Evolutionary conservation across 2,329 filamentous ascomycete genomes (phyloP).

Genomic region (Trichoderma hamatum): DNA sequence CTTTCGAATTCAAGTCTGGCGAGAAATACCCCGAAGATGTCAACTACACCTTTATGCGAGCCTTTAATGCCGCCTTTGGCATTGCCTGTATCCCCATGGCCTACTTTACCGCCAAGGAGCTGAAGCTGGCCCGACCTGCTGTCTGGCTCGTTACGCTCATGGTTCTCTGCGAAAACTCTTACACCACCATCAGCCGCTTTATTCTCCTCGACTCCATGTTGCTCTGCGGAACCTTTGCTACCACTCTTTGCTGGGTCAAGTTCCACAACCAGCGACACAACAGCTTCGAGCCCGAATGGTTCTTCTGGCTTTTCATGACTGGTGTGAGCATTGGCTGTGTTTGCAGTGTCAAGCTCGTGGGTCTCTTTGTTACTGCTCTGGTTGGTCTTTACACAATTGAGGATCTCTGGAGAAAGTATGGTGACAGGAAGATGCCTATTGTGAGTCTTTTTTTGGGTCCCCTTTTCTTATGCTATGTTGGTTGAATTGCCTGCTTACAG

Average conservation of each 20-base stretch:
- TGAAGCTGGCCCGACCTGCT: conserved; percentile 81
- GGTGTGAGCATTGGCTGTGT: conserved; percentile 97
- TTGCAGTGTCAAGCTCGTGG: conserved; percentile 98
- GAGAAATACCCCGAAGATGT: conserved; percentile 92
- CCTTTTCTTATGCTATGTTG: not conserved
- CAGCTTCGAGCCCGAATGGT: conserved; percentile 91
- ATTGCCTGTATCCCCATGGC: conserved; percentile 90
- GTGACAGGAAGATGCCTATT: conserved; percentile 87
- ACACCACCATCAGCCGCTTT: conserved; percentile 97
- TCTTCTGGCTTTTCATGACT: conserved; percentile 89
- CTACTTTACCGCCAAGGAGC: conserved; percentile 90
- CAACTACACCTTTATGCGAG: conserved; percentile 97
- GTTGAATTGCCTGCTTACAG: not conserved
- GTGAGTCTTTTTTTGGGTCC: conserved; percentile 48
- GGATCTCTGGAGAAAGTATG: conserved; percentile 98
- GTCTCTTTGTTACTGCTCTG: conserved; percentile 90
- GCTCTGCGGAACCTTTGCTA: conserved; percentile 97
- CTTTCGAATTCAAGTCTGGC: conserved; percentile 99
- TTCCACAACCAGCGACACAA: conserved; percentile 87
- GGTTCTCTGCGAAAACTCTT: conserved; percentile 99
- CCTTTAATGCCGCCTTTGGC: conserved; percentile 95
- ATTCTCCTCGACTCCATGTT: conserved; percentile 99
- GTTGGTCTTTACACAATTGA: conserved; percentile 95
- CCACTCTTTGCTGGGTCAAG: conserved; percentile 94
- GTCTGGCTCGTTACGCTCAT: conserved; percentile 96